A percentile compares a stretch with the other conserved stretches of the same genome.
Evolutionary conservation across 345 rosid species (phyloP).

Genomic region (Eucalyptus tenuipes): DNA sequence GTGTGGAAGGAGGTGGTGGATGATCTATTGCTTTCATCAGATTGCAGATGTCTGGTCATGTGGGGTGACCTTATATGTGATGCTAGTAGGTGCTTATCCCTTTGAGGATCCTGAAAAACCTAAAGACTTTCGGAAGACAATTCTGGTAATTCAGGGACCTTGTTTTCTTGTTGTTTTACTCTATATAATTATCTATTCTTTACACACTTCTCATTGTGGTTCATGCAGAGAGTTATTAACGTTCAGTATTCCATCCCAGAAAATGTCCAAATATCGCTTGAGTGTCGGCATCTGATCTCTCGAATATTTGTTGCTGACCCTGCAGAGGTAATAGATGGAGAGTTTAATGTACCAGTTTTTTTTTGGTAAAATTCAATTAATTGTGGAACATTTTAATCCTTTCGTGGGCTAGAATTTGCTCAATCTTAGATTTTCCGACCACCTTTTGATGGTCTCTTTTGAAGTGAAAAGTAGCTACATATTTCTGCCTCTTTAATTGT

Average conservation of each 20-base stretch:
- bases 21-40: slow-evolving; percentile 18
- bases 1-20: neutral
- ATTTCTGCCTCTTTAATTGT: neutral
- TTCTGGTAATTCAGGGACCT: slow-evolving; percentile 34
- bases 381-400: neutral
- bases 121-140: slow-evolving; percentile 72
- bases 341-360: neutral
- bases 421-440: neutral
- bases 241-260: slow-evolving; percentile 90
- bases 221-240: slow-evolving; percentile 61
- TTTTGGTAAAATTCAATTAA: neutral
- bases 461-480: neutral
- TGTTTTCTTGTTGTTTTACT: neutral
- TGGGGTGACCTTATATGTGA: slow-evolving; percentile 86
- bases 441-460: neutral
- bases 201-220: neutral
- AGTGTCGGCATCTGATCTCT: slow-evolving; percentile 72
- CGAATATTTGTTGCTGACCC: slow-evolving; percentile 86
- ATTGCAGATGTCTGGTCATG: slow-evolving; percentile 99
- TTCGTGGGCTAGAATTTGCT: neutral
- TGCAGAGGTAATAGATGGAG: slow-evolving; percentile 30
- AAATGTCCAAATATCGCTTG: slow-evolving; percentile 53
- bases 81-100: slow-evolving; percentile 94
- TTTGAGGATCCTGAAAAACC: slow-evolving; percentile 97
- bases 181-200: neutral